Percentiles rank a stretch among this genome's conserved stretches.
Conservation (phyloP, 345 rosid genomes). For the Sonneratia alba region DNA sequence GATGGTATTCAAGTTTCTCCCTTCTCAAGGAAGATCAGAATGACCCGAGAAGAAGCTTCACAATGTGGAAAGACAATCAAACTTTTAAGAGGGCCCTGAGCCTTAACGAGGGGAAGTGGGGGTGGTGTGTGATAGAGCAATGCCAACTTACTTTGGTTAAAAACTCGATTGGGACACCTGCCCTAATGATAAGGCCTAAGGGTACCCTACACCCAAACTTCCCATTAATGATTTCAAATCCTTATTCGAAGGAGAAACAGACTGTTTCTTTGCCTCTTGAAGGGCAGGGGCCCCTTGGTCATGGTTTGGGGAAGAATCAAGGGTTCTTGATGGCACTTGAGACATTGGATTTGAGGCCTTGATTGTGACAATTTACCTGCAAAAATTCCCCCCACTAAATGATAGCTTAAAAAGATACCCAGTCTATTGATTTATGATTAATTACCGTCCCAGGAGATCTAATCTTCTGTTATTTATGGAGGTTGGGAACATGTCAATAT, state of each 20-base stretch:
- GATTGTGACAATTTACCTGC: constrained; percentile 1
- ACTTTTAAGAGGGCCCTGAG: background rate
- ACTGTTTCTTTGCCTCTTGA: background rate
- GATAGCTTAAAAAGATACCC: background rate
- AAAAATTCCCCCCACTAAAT: background rate
- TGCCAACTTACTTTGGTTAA: constrained; percentile 7
- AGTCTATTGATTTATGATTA: background rate
- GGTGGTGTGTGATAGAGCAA: constrained; percentile 10
- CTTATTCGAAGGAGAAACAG: background rate
- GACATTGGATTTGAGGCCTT: background rate
- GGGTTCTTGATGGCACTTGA: background rate
- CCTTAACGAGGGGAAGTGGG: background rate
- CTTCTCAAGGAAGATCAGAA: constrained; percentile 4
- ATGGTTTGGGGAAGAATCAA: background rate
- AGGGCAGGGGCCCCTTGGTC: background rate
- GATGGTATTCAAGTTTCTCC: constrained; percentile 17
- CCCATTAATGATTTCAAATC: constrained; percentile 4
- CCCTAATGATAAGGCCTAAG: constrained; percentile 27
- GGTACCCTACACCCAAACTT: constrained; percentile 24
- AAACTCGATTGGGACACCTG: constrained; percentile 25
- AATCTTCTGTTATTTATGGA: too few relatives aligned
- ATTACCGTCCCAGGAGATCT: too few relatives aligned
- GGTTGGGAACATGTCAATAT: too few relatives aligned
- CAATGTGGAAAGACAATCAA: background rate
- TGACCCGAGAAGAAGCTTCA: constrained; percentile 12